Evolutionary conservation across 352 stramenopile genomes (phyloP), one percentile per base, ranked within the genome.

Genomic region (Phytophthora aleatoria): DNA sequence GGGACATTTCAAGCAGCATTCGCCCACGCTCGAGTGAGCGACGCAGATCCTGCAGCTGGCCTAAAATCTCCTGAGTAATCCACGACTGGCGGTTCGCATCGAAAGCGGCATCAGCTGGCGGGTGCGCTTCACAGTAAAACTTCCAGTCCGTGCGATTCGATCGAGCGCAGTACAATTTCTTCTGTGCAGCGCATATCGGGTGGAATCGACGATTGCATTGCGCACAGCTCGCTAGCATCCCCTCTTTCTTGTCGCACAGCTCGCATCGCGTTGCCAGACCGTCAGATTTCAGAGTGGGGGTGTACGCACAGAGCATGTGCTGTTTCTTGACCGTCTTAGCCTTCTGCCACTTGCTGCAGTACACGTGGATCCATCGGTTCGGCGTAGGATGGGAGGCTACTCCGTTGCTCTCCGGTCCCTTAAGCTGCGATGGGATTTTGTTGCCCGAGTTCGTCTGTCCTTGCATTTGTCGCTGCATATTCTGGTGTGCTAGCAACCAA

Each of bases 1-100:
- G 81, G 6, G 79, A 74, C 88, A 96, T 93, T 55, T 96, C 86
- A 1, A 95, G 57, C 41, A 96, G 76, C 85, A 96, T 93, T 8
- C 88, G 73, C 8, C 85, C 85, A 41, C 88, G 86, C 50, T 96
- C 88, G 10, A 94, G 69, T 0, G 85, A 87, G n/a, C 77, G 78
- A 16, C 88, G 75, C 9, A 96, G 63, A 48, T 94, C 83, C 51
- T 90, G 81, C 28, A 96, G 65, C 31, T 94, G 85, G 8, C 68
- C 70, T 15, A 95, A 50, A 33, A 89, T 91, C 47, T 94, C 84
- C 8, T 78, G 67, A 0, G 83, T 96, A 45, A 95, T 79, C 88
- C 88, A 96, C 6, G 82, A 76, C 51, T 94, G 85, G 0, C 75
- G 83, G 10, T 74, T 76, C 15, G 79, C 69, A 64, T 96, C 88